These are phyloP conservation scores for Thyridium curvatum DNA, from an alignment of 2,329 filamentous ascomycete species.

Conservation along the genomic window DNA sequence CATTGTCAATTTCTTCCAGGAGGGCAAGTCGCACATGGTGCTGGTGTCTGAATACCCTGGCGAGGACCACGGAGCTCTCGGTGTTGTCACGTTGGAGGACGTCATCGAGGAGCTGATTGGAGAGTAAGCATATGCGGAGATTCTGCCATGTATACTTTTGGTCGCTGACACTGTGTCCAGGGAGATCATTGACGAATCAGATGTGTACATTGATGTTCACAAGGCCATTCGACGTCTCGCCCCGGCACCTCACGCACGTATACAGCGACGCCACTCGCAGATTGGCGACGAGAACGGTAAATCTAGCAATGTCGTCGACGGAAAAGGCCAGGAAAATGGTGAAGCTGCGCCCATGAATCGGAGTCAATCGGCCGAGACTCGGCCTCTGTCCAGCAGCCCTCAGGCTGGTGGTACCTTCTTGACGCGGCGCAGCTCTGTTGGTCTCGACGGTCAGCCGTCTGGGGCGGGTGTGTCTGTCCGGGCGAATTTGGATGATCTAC, in stretches of 20 bases:
- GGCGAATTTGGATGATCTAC: slow-evolving; percentile 56
- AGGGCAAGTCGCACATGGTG: slow-evolving; percentile 98
- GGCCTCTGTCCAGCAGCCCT: slow-evolving; percentile 36
- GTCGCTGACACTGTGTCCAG: slow-evolving; percentile 34
- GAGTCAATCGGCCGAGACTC: slow-evolving; percentile 22
- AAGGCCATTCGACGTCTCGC: slow-evolving; percentile 89
- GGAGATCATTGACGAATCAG: slow-evolving; percentile 98
- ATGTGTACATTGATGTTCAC: slow-evolving; percentile 97
- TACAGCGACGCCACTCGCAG: slow-evolving; percentile 28
- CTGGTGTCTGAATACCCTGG: slow-evolving; percentile 85
- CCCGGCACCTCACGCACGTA: slow-evolving; percentile 73
- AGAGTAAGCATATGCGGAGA: slow-evolving; percentile 58
- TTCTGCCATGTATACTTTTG: slow-evolving; percentile 7
- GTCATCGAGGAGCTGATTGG: slow-evolving; percentile 98
- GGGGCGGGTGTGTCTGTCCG: slow-evolving; percentile 46
- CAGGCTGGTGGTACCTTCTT: slow-evolving; percentile 50
- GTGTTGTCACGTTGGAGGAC: slow-evolving; percentile 93
- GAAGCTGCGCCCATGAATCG: too few species aligned
- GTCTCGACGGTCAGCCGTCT: slow-evolving; percentile 44
- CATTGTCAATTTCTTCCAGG: slow-evolving; percentile 99
- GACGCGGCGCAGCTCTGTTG: slow-evolving; percentile 50
- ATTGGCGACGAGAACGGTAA: slow-evolving; percentile 12
- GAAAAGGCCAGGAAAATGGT: too few species aligned
- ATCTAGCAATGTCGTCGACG: background rate
- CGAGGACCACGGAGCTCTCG: slow-evolving; percentile 83